Conservation (phyloP, 768 basidiomycete genomes). For the Fomitopsis serialis region DNA sequence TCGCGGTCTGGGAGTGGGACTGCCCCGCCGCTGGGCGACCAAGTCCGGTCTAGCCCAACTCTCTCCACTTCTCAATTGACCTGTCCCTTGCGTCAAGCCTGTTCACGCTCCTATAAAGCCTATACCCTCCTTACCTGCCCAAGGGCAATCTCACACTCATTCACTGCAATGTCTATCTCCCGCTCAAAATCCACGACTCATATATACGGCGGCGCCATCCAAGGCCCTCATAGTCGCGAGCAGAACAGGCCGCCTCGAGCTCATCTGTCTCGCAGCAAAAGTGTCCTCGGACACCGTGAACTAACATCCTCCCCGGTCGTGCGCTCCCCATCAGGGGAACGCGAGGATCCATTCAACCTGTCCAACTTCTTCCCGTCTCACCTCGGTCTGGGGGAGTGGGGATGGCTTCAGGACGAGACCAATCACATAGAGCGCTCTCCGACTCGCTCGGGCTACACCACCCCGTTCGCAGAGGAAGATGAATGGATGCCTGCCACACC, state of each 20-base stretch:
- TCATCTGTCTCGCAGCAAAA: neutral
- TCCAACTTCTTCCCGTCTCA: conserved; percentile 42
- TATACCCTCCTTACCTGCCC: conserved; percentile 12
- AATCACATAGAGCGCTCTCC: neutral
- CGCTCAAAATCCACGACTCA: conserved; percentile 27
- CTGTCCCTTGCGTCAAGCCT: conserved; percentile 4
- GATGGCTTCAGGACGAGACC: conserved; percentile 33
- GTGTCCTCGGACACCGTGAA: conserved; percentile 2
- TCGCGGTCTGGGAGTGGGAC: no score
- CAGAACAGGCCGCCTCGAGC: neutral
- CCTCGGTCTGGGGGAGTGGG: conserved; percentile 26
- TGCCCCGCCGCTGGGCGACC: neutral
- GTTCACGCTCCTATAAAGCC: conserved; percentile 13
- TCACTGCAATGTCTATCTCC: conserved; percentile 20
- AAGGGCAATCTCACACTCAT: neutral
- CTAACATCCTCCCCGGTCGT: neutral
- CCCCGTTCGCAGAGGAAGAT: neutral
- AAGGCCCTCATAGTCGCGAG: neutral
- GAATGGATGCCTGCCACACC: neutral
- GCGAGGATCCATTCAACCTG: conserved; percentile 45
- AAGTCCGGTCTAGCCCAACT: neutral
- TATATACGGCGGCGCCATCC: conserved; percentile 2
- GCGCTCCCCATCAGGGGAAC: no score
- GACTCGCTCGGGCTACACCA: conserved; percentile 10
- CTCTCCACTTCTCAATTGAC: conserved; percentile 1